Conservation (phyloP, 1,284 basidiomycete genomes). For the Rhodotorula sp. region DNA sequence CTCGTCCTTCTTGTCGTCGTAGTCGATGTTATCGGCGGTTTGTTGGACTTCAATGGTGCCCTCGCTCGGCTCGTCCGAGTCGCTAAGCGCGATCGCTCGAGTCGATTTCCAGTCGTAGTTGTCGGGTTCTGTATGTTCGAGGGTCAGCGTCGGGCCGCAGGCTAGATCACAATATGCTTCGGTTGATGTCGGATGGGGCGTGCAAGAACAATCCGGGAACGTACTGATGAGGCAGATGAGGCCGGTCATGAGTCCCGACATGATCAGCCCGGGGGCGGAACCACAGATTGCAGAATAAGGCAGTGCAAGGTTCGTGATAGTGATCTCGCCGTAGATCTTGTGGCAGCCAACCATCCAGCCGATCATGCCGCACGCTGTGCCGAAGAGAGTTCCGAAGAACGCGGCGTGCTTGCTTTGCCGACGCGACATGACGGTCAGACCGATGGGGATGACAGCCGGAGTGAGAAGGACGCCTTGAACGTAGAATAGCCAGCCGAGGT, state of each 20-base stretch:
- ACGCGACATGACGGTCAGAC: slow-evolving; percentile 38
- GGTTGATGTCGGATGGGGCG: too few species aligned
- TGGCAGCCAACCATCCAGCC: slow-evolving; percentile 43
- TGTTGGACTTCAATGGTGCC: background rate
- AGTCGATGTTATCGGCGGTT: background rate
- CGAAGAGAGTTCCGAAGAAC: slow-evolving; percentile 18
- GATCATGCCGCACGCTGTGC: slow-evolving; percentile 11
- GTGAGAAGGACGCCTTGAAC: slow-evolving; percentile 36
- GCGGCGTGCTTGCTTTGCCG: slow-evolving; percentile 18
- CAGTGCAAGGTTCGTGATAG: slow-evolving; percentile 41
- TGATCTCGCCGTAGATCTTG: slow-evolving; percentile 41
- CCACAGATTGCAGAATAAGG: slow-evolving; percentile 42
- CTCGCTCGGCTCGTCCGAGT: background rate
- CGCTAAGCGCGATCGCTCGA: slow-evolving; percentile 54
- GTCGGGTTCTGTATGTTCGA: slow-evolving; percentile 56
- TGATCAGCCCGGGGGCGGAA: slow-evolving; percentile 63
- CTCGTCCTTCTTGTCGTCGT: slow-evolving; percentile 16
- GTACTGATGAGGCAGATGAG: slow-evolving; percentile 60
- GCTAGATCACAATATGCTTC: too few species aligned
- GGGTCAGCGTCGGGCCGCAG: too few species aligned
- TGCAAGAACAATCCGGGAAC: background rate
- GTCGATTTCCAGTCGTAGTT: slow-evolving; percentile 75
- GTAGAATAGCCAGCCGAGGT: slow-evolving; percentile 40
- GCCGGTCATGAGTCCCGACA: slow-evolving; percentile 72
- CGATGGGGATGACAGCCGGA: slow-evolving; percentile 42